phyloP scores from a whole-genome alignment of 192 early-diverging fungal genomes.

The Podila epicladia region DNA sequence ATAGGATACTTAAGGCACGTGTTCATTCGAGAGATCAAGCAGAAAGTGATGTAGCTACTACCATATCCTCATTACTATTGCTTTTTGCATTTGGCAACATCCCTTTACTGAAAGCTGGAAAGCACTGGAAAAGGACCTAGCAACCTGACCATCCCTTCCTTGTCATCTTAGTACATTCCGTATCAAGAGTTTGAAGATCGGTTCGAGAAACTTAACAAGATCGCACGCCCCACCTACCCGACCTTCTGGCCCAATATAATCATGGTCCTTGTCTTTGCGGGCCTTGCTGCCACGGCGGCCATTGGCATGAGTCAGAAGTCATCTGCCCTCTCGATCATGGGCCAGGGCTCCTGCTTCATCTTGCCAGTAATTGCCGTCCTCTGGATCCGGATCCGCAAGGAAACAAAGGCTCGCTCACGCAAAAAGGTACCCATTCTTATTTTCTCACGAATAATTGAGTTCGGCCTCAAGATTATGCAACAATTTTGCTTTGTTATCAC shows the following conservation, averaged over 20 bases:
- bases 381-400: slow-evolving; percentile 43
- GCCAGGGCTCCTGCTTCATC: slow-evolving; percentile 37
- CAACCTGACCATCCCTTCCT: background rate
- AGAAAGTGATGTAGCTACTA: no score
- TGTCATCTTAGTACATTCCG: slow-evolving; percentile 24
- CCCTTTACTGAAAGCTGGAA: background rate
- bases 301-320: slow-evolving; percentile 18
- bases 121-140: no score
- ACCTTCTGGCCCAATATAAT: slow-evolving; percentile 29
- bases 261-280: slow-evolving; percentile 8
- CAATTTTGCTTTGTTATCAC: background rate
- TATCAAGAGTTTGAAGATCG: slow-evolving; percentile 37
- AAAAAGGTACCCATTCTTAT: slow-evolving; percentile 17
- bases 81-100: background rate
- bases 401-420: slow-evolving; percentile 18
- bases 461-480: background rate
- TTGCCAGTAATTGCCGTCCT: slow-evolving; percentile 34
- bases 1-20: no score
- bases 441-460: no score
- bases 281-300: slow-evolving; percentile 9
- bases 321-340: slow-evolving; percentile 13
- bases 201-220: slow-evolving; percentile 31
- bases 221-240: slow-evolving; percentile 23
- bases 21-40: no score
- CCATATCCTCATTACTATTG: no score